Evolutionary conservation across 2,329 filamentous ascomycete species (phyloP).

Genomic region (Neofusicoccum kwambonambiense): DNA sequence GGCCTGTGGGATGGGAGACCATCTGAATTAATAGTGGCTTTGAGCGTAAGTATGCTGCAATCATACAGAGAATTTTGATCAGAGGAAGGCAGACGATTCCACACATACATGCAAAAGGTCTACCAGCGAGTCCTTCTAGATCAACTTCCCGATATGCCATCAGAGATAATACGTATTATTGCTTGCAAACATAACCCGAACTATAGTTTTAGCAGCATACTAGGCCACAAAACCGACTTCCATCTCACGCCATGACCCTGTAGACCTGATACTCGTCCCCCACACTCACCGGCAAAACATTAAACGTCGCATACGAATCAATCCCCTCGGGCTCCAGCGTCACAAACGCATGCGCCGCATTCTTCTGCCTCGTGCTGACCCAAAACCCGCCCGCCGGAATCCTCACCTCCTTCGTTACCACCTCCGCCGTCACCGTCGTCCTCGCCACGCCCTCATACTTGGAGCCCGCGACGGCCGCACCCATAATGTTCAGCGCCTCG

Average conservation of each 20-base stretch:
- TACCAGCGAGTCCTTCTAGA: too few species aligned
- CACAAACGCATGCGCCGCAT: constrained; percentile 27
- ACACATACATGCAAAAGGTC: too few species aligned
- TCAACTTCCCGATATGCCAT: too few species aligned
- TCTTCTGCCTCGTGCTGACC: constrained; percentile 27
- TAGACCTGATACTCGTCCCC: constrained; percentile 25
- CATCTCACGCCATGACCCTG: neutral
- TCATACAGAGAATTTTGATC: too few species aligned
- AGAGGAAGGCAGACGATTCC: too few species aligned
- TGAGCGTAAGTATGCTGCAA: too few species aligned
- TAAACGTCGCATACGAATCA: constrained; percentile 26
- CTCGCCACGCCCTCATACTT: constrained; percentile 26
- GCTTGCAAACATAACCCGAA: too few species aligned
- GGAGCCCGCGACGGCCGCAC: constrained; percentile 20
- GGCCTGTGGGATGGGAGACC: too few species aligned
- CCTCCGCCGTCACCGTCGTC: constrained; percentile 23
- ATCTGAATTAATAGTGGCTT: too few species aligned
- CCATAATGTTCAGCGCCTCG: constrained; percentile 25
- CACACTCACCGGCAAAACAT: constrained; percentile 23
- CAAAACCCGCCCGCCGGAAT: constrained; percentile 25
- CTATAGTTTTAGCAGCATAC: too few species aligned
- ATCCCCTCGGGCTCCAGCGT: constrained; percentile 29
- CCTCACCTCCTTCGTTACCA: constrained; percentile 20
- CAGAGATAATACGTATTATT: too few species aligned
- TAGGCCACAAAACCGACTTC: too few species aligned